Base-by-base conservation (phyloP, 805 yeast genomes). In the Sungouiozyma ichnusensis region DNA sequence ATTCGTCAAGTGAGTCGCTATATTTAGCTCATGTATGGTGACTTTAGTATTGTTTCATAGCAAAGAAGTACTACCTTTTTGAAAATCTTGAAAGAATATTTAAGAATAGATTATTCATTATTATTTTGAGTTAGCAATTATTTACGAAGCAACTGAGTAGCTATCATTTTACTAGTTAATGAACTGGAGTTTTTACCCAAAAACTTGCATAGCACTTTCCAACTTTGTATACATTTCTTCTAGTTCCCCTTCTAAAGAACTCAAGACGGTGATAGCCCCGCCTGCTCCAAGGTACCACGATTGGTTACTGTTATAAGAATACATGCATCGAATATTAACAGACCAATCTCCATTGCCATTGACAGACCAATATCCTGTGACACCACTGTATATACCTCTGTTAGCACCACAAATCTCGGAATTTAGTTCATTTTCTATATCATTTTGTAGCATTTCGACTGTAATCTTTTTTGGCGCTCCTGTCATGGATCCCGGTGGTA, bases 401-500 rank as follows among this genome's bases (percentile, higher is more conserved):
- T 44, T 44, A 4, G 56, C 54, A 3, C 47, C 47, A 15, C 44
- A 33, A 6, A 51, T 41, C 14, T 49, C 51, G 32, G 73, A 60
- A 14, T 64, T 71, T 43, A 66, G 42, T 36, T 57, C 51, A 1
- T 48, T 39, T 17, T 54, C 60, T 18, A 69, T 64, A 11, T 64
- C 45, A 9, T 61, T 50, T 46, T 80, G 83, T 20, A 92, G 67
- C 3, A 94, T 60, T 59, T 90, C 92, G 4, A 92, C 94, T 0
- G 96, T 85, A 45, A 95, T 72, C 52, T 81, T 83, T 65, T 92
- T 92, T 2, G 99, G 99, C 0, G 99, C 99, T 2, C 99, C 99
- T 0, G 99, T 92, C 99, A 92, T 92, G 1, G 97, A 90, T 0
- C 99, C 99, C 0, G 99, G 96, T 2, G 99, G 98, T 31, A 94